A percentile compares a stretch with the other conserved stretches of the same genome.
Conservation (phyloP, 441 rosid genomes). For the Populus hybrid region DNA sequence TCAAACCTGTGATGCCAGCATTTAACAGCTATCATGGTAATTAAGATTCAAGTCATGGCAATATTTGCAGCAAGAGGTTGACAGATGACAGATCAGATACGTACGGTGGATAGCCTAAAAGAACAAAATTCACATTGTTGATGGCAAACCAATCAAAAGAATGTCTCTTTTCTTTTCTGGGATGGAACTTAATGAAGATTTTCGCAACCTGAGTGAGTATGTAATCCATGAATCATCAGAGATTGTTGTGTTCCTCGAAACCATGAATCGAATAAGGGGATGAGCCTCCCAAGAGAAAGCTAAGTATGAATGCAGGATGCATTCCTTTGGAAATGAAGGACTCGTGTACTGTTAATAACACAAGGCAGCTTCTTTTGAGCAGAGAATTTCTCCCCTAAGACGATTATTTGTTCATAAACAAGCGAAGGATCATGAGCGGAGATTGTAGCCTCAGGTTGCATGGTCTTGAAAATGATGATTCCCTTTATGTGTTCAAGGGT, state of each 20-base stretch:
- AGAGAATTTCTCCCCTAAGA: slow-evolving; percentile 52
- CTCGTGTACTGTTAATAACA: slow-evolving; percentile 45
- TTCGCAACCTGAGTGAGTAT: slow-evolving; percentile 56
- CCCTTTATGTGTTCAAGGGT: slow-evolving; percentile 70
- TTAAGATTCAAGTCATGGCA: slow-evolving; percentile 41
- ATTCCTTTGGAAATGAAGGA: slow-evolving; percentile 69
- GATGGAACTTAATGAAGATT: slow-evolving; percentile 61
- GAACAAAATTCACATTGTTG: slow-evolving; percentile 67
- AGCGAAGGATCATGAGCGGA: slow-evolving; percentile 78
- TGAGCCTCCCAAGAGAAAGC: slow-evolving; percentile 35
- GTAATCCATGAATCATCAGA: slow-evolving; percentile 59
- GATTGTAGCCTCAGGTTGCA: slow-evolving; percentile 78
- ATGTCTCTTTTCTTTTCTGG: slow-evolving; percentile 61
- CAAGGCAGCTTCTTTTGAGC: slow-evolving; percentile 46
- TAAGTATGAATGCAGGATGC: slow-evolving; percentile 47
- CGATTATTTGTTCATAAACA: slow-evolving; percentile 79
- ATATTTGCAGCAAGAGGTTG: slow-evolving; percentile 64
- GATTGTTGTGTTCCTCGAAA: slow-evolving; percentile 53
- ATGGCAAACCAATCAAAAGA: slow-evolving; percentile 52
- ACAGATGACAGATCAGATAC: slow-evolving; percentile 36
- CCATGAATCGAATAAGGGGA: slow-evolving; percentile 31
- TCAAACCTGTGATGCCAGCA: slow-evolving; percentile 25
- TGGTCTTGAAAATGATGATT: slow-evolving; percentile 68
- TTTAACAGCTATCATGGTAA: not conserved
- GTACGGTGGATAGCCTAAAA: slow-evolving; percentile 67